Percentiles rank a stretch among this genome's conserved stretches.
phyloP scores from a whole-genome alignment of 192 early-diverging fungal genomes.

The Coemansia sp. region DNA sequence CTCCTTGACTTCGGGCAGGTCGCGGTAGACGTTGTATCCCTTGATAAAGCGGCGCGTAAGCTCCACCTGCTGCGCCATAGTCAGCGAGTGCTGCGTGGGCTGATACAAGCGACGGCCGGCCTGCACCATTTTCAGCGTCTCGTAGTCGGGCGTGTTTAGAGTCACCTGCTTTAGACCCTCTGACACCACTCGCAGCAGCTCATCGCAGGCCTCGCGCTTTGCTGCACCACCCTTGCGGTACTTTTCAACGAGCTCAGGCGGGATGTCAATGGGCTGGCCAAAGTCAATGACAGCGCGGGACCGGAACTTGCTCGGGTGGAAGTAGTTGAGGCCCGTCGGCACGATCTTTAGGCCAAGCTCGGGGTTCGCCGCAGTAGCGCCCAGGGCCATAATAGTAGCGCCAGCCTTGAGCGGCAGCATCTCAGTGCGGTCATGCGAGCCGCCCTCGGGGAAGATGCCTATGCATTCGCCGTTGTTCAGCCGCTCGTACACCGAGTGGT shows the following conservation, averaged over 20 bases:
- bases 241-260: constrained; percentile 74
- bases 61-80: constrained; percentile 81
- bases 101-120: constrained; percentile 89
- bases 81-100: constrained; percentile 80
- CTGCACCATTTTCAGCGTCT: constrained; percentile 85
- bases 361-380: constrained; percentile 84
- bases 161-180: constrained; percentile 85
- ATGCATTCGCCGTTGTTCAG: constrained; percentile 74
- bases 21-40: constrained; percentile 79
- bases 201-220: constrained; percentile 77
- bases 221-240: constrained; percentile 80
- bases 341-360: constrained; percentile 89
- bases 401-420: constrained; percentile 95
- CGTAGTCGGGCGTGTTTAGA: constrained; percentile 89
- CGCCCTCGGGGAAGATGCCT: constrained; percentile 98
- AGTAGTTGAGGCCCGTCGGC: constrained; percentile 91
- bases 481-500: constrained; percentile 75
- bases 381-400: constrained; percentile 81
- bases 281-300: constrained; percentile 98
- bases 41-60: constrained; percentile 85
- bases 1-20: constrained; percentile 80
- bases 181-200: constrained; percentile 75
- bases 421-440: constrained; percentile 94
- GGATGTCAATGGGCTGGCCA: constrained; percentile 84
- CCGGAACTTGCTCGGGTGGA: constrained; percentile 92